Evolutionary conservation across 345 rosid genomes (phyloP).

Genomic region (Theobroma cacao): DNA sequence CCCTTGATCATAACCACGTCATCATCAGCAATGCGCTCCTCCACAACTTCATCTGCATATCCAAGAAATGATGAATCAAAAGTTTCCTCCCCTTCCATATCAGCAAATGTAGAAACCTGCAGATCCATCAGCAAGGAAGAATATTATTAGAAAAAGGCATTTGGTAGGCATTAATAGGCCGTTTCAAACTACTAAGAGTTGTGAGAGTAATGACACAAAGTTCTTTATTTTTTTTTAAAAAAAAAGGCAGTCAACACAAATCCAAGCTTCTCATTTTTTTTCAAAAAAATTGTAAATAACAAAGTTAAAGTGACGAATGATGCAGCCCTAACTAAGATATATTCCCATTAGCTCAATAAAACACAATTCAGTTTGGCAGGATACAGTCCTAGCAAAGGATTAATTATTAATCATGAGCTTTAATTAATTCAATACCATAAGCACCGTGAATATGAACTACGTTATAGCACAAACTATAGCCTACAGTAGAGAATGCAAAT

Average conservation of each 20-base stretch:
- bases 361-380: not conserved
- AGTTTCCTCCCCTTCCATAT: constrained; percentile 99
- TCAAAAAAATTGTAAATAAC: not conserved
- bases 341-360: not conserved
- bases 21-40: constrained; percentile 93
- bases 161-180: not conserved
- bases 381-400: not conserved
- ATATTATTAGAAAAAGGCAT: not conserved
- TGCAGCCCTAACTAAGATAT: not conserved
- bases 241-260: no score
- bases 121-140: constrained; percentile 5
- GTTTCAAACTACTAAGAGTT: not conserved
- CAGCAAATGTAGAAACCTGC: constrained; percentile 97
- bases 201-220: not conserved
- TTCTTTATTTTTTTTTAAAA: not conserved
- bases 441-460: not conserved
- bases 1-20: constrained; percentile 92
- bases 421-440: not conserved
- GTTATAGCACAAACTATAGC: not conserved
- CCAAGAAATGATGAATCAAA: constrained; percentile 86
- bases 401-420: not conserved
- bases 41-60: constrained; percentile 83
- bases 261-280: not conserved
- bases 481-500: not conserved
- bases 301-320: not conserved